Evolutionary conservation across 441 rosid species (phyloP), one percentile per base, ranked within the genome.

Genomic region (Flueggea neowawraea): DNA sequence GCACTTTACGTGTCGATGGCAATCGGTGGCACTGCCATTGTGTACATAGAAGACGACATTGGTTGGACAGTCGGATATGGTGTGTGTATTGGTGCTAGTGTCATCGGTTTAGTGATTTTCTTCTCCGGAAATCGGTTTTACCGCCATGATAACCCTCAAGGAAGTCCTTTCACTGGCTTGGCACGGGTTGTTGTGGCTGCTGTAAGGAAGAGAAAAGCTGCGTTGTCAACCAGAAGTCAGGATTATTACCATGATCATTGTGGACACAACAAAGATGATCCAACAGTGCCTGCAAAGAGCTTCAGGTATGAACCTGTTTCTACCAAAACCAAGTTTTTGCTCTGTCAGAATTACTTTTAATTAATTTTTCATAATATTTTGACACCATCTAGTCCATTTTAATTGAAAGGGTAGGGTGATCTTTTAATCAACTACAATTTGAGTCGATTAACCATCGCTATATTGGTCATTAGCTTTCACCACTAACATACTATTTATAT

Each of bases 41-140:
- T 82, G 3, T 82, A 79, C 13, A 10, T 76, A 1, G 71, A 83
- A 51, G 85, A 83, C 16, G 81, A 74, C 14, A 58, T 73, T 31
- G 74, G 84, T 47, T 83, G 89, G 89, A 62, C 36, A 4, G 11
- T 82, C 10, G 95, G 89, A 2, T 83, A 67, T 22, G 77, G 81
- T 7, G 33, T 85, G 0, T 79, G 76, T 10, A 12, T 43, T 0
- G 75, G 49, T 12, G 73, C 55, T 47, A 77, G 71, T 52, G 52
- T 73, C 6, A 12, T 80, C 14, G 83, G 82, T 5, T 60, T 74
- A 10, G 17, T 55, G 1, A 11, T 82, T 53, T 70, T 85, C 48
- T 4, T 80, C 11, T 6, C 9, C 2, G 86, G 91, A 31, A 70
- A 22, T 50, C 71, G 72, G 5, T 57, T 69, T 33, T 82, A 81